Evolutionary conservation across 371 early-diverging fungal species (phyloP).

Genomic region (Fennellomyces sp.): DNA sequence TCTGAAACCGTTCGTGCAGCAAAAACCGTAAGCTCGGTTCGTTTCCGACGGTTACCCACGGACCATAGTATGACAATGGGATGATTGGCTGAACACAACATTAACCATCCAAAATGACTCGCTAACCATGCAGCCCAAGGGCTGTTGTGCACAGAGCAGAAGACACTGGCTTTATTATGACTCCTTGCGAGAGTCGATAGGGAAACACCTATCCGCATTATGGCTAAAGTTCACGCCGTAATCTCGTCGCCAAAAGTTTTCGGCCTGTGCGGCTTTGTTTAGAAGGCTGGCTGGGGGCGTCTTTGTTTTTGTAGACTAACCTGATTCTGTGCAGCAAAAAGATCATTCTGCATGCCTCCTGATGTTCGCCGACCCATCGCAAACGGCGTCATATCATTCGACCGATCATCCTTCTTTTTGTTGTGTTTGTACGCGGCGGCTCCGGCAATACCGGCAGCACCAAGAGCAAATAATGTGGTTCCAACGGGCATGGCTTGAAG

Average conservation of each 20-base stretch:
- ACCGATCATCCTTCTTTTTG: background rate
- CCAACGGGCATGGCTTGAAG: slow-evolving; percentile 1
- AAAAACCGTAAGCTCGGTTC: background rate
- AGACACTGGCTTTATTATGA: background rate
- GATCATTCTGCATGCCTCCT: slow-evolving; percentile 12
- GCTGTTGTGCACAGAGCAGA: background rate
- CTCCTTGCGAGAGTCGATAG: background rate
- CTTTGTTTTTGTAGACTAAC: background rate
- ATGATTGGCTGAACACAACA: background rate
- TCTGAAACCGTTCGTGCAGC: background rate
- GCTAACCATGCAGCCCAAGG: background rate
- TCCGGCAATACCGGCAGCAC: slow-evolving; percentile 13
- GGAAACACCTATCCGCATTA: slow-evolving; percentile 10
- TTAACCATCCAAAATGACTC: background rate
- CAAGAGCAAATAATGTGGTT: slow-evolving; percentile 5
- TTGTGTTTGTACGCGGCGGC: slow-evolving; percentile 4
- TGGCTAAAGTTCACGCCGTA: slow-evolving; percentile 17
- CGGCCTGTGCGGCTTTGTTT: too few relatives aligned
- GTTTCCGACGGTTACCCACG: too few relatives aligned
- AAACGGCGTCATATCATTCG: slow-evolving; percentile 5
- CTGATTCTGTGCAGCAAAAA: too few relatives aligned
- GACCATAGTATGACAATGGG: background rate
- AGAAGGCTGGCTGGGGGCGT: too few relatives aligned
- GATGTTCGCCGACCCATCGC: slow-evolving; percentile 9
- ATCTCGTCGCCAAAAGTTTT: slow-evolving; percentile 13